phyloP scores from a whole-genome alignment of 306 rosid species.

The Cucumis cinereus region DNA sequence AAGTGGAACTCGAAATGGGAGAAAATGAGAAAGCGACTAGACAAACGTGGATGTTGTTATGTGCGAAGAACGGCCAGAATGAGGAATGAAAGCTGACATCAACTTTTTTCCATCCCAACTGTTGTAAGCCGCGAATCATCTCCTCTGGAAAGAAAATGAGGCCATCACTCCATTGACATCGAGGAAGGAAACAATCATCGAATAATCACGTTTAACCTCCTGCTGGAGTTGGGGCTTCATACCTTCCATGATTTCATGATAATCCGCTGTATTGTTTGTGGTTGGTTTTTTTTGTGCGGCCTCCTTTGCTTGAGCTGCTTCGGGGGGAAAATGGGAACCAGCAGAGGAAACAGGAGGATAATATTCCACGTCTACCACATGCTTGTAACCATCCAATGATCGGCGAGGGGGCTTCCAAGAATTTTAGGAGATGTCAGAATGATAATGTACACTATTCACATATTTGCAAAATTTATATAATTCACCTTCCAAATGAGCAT shows the following conservation, averaged over 20 bases:
- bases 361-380: constrained; percentile 77
- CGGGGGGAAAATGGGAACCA: constrained; percentile 63
- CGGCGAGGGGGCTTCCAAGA: constrained; percentile 58
- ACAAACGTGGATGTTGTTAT: constrained; percentile 88
- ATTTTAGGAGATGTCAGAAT: constrained; percentile 14
- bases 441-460: neutral
- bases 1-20: neutral
- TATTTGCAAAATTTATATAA: neutral
- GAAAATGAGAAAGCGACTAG: neutral
- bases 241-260: constrained; percentile 94
- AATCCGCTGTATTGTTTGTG: constrained; percentile 52
- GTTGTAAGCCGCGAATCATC: constrained; percentile 73
- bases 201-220: neutral
- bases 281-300: constrained; percentile 72
- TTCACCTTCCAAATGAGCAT: neutral
- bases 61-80: constrained; percentile 86
- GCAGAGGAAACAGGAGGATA: constrained; percentile 62
- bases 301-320: constrained; percentile 82
- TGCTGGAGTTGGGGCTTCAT: neutral
- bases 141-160: constrained; percentile 49
- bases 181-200: constrained; percentile 5
- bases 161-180: neutral
- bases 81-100: constrained; percentile 93
- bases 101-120: constrained; percentile 81
- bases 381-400: constrained; percentile 86